phyloP scores from a whole-genome alignment of 1,284 basidiomycete genomes.

The Ustilago tritici region DNA sequence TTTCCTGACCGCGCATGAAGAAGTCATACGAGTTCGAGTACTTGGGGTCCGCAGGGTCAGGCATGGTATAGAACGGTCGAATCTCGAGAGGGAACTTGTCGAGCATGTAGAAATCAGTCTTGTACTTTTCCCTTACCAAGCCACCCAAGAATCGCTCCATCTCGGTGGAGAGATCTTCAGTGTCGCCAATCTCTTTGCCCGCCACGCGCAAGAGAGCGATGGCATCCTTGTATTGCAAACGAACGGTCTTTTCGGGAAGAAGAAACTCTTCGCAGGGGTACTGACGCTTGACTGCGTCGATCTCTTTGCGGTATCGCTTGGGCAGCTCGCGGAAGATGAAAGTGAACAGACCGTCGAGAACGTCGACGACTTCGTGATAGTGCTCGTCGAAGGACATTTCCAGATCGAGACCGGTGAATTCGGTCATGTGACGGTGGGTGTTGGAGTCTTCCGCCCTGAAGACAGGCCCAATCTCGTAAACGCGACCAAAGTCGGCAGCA shows the following conservation, averaged over 20 bases:
- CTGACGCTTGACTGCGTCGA: constrained; percentile 83
- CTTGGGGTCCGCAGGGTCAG: constrained; percentile 61
- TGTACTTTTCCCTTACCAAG: constrained; percentile 67
- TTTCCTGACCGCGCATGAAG: constrained; percentile 99
- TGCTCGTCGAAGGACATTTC: constrained; percentile 99
- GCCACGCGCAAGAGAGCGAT: constrained; percentile 64
- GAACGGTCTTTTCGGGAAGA: constrained; percentile 64
- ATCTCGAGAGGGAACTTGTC: constrained; percentile 69
- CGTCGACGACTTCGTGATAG: constrained; percentile 81
- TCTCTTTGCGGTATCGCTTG: constrained; percentile 81
- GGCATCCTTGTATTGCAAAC: constrained; percentile 65
- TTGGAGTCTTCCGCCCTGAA: constrained; percentile 99
- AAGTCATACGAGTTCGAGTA: constrained; percentile 99
- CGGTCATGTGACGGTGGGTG: constrained; percentile 97
- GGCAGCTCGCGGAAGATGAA: constrained; percentile 69
- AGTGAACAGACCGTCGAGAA: constrained; percentile 66
- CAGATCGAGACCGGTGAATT: constrained; percentile 98
- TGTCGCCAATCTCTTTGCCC: constrained; percentile 64
- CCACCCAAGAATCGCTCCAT: constrained; percentile 64
- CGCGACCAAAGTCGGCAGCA: constrained; percentile 95
- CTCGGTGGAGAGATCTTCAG: constrained; percentile 68
- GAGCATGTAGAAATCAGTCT: constrained; percentile 69
- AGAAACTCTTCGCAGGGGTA: constrained; percentile 79
- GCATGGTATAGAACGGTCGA: constrained; percentile 70
- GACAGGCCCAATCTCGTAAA: constrained; percentile 93